Conservation (phyloP, 2,329 filamentous ascomycete species). For the Aspergillus intermedius region DNA sequence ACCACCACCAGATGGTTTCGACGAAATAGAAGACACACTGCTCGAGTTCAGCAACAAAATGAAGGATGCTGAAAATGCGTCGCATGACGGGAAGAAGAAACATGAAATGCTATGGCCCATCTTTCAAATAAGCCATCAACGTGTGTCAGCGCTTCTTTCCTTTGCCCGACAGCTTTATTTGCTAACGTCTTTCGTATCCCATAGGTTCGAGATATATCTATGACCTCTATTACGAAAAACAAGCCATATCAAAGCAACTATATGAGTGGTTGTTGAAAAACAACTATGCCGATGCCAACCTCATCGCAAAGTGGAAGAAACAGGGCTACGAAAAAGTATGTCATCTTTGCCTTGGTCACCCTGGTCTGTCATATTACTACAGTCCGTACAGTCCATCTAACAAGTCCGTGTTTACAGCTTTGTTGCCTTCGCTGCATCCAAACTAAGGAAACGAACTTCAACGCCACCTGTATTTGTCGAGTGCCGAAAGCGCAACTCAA, state of each 20-base stretch:
- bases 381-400: background rate
- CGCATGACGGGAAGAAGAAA: slow-evolving; percentile 70
- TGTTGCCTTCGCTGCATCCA: slow-evolving; percentile 95
- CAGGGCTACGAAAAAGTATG: slow-evolving; percentile 91
- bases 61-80: slow-evolving; percentile 81
- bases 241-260: slow-evolving; percentile 83
- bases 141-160: slow-evolving; percentile 44
- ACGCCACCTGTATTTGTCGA: slow-evolving; percentile 92
- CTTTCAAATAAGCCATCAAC: slow-evolving; percentile 93
- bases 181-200: slow-evolving; percentile 1
- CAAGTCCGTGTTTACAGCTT: slow-evolving; percentile 47
- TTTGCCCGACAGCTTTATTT: background rate
- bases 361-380: background rate
- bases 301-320: slow-evolving; percentile 99
- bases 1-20: slow-evolving; percentile 60
- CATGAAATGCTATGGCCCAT: slow-evolving; percentile 95
- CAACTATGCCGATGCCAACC: slow-evolving; percentile 83
- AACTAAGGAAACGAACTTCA: slow-evolving; percentile 99
- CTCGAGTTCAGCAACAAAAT: slow-evolving; percentile 63
- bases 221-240: slow-evolving; percentile 95
- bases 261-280: slow-evolving; percentile 98
- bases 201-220: slow-evolving; percentile 78
- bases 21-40: slow-evolving; percentile 62
- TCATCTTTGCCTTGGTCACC: background rate
- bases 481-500: slow-evolving; percentile 86